Conservation (phyloP, 2,329 filamentous ascomycete species). For the Grosmannia huntii region DNA sequence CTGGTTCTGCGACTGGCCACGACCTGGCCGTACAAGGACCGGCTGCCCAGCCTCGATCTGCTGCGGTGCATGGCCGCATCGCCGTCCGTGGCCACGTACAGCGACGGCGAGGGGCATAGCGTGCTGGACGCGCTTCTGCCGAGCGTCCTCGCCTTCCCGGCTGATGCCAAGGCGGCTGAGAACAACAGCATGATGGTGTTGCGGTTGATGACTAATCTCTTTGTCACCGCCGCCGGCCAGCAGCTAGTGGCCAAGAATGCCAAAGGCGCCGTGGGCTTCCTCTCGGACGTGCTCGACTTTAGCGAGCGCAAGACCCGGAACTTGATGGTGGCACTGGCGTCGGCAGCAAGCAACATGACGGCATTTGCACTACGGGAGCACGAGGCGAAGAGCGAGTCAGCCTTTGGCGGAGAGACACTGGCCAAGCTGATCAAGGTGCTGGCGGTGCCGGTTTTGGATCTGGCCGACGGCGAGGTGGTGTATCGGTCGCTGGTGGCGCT, state of each 20-base stretch:
- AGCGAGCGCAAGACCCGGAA: slow-evolving; percentile 58
- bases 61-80: slow-evolving; percentile 69
- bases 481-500: slow-evolving; percentile 73
- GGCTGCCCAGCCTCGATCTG: slow-evolving; percentile 75
- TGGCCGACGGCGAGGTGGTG: slow-evolving; percentile 68
- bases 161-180: slow-evolving; percentile 37
- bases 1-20: slow-evolving; percentile 61
- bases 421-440: slow-evolving; percentile 39
- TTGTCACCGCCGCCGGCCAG: slow-evolving; percentile 61
- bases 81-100: slow-evolving; percentile 50
- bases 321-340: slow-evolving; percentile 68
- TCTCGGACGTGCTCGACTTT: slow-evolving; percentile 48
- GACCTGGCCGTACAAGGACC: slow-evolving; percentile 66
- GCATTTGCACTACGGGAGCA: slow-evolving; percentile 48
- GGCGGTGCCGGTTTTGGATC: slow-evolving; percentile 47
- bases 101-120: slow-evolving; percentile 37
- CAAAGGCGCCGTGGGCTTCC: slow-evolving; percentile 46
- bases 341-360: slow-evolving; percentile 72
- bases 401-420: slow-evolving; percentile 28
- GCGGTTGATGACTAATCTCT: slow-evolving; percentile 72
- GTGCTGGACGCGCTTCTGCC: slow-evolving; percentile 43
- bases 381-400: slow-evolving; percentile 26
- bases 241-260: slow-evolving; percentile 44
- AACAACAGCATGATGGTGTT: slow-evolving; percentile 84
- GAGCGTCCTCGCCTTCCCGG: slow-evolving; percentile 10